Base-by-base conservation (phyloP, 257 asterid genomes). In the Perilla frutescens region DNA sequence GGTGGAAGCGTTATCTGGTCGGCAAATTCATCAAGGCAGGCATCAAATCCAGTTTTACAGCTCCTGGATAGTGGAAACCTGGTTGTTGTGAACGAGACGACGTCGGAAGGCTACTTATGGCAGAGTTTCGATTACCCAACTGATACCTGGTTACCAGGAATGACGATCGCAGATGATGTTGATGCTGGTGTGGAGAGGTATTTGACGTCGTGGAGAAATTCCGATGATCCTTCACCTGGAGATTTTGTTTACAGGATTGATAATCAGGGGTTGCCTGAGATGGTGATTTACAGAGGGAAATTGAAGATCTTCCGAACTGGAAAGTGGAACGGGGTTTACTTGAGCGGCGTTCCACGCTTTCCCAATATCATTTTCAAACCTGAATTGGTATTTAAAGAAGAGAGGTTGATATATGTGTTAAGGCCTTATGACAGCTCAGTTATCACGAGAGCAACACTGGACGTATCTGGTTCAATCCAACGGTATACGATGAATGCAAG, bases 71-170 rank as follows among this genome's bases (percentile, higher is more conserved):
- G 58, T 1, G 81, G 84, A 37, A 81, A 81, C 62, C 79, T 81
- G 8, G 79, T 80, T 31, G 5, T 80, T 8, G 6, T 39, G 0
- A 66, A 71, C 40, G 45, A 39, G 39, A n/a, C 57, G 8, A 56
- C 0, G 26, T 20, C 26, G 34, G 58, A 63, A 15, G 51, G 13
- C 34, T 6, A 29, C 72, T 3, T 66, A 7, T 81, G 85, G 83
- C 79, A 78, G 76, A 78, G 85, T 51, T 81, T 82, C 3, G 81
- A 75, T 50, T 37, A 62, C 34, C 84, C 81, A 11, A 71, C 75
- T 36, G 81, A 81, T 49, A 84, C 77, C 4, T 39, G 58, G 59
- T 32, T 84, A 37, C 83, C 86, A 2, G 84, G 84, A n/a, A 81
- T 80, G 81, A 48, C 37, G 40, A 1, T 80, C 7, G 56, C 59